A percentile compares a stretch with the other conserved stretches of the same genome.
phyloP scores from a whole-genome alignment of 1,284 basidiomycete genomes.

The Flammula alnicola region DNA sequence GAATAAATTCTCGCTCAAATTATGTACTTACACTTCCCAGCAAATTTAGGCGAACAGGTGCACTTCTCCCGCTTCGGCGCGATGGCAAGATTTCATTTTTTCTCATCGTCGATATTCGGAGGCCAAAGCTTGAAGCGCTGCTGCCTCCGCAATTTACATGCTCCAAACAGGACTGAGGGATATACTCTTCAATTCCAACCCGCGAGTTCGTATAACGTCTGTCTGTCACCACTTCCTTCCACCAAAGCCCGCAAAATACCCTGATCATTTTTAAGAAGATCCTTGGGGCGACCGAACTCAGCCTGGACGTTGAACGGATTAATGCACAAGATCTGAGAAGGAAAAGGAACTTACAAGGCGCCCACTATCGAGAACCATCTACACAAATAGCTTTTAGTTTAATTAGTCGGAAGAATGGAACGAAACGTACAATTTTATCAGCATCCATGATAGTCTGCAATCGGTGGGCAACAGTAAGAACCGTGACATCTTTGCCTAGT shows the following conservation, averaged over 20 bases:
- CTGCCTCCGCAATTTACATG: no score
- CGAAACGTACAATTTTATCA: conserved; percentile 47
- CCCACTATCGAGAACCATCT: conserved; percentile 46
- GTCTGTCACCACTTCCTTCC: conserved; percentile 60
- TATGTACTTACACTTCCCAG: no score
- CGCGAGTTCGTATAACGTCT: conserved; percentile 42
- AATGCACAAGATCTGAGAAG: conserved; percentile 26
- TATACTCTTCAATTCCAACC: no score
- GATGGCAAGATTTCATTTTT: no score
- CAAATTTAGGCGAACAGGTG: no score
- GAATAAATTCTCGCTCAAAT: no score
- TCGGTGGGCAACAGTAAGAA: conserved; percentile 71
- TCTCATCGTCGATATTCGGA: no score
- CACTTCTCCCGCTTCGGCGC: no score
- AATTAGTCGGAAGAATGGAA: not conserved
- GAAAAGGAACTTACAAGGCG: conserved; percentile 33
- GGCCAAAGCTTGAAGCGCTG: no score
- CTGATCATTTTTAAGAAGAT: conserved; percentile 55
- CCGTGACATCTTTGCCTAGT: conserved; percentile 56
- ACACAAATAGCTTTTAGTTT: not conserved
- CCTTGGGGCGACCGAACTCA: conserved; percentile 62
- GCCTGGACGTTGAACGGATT: conserved; percentile 35
- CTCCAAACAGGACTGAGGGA: no score
- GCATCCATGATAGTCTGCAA: conserved; percentile 76
- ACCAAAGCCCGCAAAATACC: conserved; percentile 62